Percentiles rank a stretch among this genome's conserved stretches.
phyloP scores from a whole-genome alignment of 176 grass and related monocot species.

The Bromus sterilis region DNA sequence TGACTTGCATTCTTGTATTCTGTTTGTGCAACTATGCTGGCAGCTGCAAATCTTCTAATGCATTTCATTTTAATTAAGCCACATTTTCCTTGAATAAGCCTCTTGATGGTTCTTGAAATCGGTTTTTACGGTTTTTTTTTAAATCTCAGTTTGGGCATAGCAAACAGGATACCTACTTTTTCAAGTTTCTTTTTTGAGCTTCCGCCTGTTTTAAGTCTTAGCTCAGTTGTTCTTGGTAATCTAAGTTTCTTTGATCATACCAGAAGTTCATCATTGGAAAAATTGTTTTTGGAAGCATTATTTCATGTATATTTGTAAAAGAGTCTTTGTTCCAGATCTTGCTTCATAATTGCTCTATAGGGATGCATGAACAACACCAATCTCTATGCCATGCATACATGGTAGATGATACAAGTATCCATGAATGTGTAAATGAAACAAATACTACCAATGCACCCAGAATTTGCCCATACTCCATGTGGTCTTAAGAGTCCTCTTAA shows the following conservation, averaged over 20 bases:
- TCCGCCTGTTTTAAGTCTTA: background rate
- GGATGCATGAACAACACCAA: background rate
- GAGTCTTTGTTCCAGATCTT: background rate
- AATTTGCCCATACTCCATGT: background rate
- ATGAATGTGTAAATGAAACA: background rate
- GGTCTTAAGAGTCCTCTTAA: background rate
- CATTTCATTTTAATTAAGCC: background rate
- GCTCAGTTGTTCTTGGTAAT: background rate
- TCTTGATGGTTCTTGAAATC: no score
- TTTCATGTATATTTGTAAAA: background rate
- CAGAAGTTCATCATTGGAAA: background rate
- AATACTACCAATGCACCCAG: background rate
- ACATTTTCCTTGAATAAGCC: slow-evolving; percentile 2
- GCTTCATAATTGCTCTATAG: background rate
- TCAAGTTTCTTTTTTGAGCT: background rate
- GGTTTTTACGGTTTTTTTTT: background rate
- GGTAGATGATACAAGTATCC: background rate
- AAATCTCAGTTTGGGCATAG: background rate
- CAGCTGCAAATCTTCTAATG: slow-evolving; percentile 5
- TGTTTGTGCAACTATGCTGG: background rate
- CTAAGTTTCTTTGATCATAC: background rate
- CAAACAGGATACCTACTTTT: background rate
- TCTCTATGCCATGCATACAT: background rate
- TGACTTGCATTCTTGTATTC: background rate
- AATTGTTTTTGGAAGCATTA: background rate